phyloP scores from a whole-genome alignment of 441 rosid species.

The Gossypium schwendimanii region DNA sequence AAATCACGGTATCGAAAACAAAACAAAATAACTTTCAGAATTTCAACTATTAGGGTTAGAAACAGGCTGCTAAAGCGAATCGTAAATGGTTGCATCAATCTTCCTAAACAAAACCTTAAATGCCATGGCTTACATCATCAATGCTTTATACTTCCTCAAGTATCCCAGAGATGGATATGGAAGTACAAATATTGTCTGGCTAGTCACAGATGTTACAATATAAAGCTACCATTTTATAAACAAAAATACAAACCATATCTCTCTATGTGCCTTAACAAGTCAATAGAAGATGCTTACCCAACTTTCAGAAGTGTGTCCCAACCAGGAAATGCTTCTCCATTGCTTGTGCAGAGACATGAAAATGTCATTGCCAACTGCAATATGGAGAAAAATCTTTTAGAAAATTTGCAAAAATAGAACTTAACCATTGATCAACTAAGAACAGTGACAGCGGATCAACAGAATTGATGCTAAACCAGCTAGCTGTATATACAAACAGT shows the following conservation, averaged over 20 bases:
- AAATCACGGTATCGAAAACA: background rate
- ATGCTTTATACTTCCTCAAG: background rate
- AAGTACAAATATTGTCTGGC: background rate
- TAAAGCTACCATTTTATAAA: background rate
- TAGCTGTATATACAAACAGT: background rate
- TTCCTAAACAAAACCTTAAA: background rate
- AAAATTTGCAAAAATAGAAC: slow-evolving; percentile 3
- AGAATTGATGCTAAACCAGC: background rate
- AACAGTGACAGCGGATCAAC: background rate
- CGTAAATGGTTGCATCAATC: background rate
- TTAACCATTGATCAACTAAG: background rate
- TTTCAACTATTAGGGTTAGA: background rate
- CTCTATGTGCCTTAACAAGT: background rate
- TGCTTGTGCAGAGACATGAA: slow-evolving; percentile 65
- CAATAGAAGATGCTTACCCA: slow-evolving; percentile 38
- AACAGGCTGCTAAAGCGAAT: background rate
- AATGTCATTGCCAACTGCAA: slow-evolving; percentile 66
- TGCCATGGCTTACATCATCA: background rate
- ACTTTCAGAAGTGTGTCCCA: slow-evolving; percentile 77
- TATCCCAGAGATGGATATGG: background rate
- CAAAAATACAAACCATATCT: background rate
- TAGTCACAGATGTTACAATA: background rate
- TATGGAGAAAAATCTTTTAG: background rate
- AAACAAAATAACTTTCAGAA: background rate
- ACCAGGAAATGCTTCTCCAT: slow-evolving; percentile 81